These are phyloP conservation scores for Xylaria sp. DNA, from an alignment of 2,329 filamentous ascomycete genomes.

Conservation along the genomic window DNA sequence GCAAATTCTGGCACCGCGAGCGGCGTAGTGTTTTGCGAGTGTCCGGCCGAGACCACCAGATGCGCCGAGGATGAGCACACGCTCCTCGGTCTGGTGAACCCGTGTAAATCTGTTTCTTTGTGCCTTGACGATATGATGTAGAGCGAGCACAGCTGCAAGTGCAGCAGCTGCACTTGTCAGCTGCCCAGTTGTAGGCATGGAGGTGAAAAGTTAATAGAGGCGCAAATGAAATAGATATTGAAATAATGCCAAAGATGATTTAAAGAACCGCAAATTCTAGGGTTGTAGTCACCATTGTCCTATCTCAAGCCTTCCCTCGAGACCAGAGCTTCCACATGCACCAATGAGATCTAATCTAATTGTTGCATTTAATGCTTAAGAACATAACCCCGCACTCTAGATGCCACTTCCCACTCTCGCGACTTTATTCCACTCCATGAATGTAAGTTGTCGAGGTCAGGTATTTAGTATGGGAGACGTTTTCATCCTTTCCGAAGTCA, in stretches of 20 bases:
- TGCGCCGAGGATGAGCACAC: conserved; percentile 50
- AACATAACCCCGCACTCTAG: conserved; percentile 4
- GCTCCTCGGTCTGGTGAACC: conserved; percentile 42
- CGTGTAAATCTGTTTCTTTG: conserved; percentile 20
- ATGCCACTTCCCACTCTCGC: neutral
- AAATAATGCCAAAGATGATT: neutral
- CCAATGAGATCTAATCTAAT: neutral
- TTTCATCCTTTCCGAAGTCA: too few relatives aligned
- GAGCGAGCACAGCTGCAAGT: conserved; percentile 33
- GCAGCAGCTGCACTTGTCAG: conserved; percentile 30
- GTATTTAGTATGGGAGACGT: too few relatives aligned
- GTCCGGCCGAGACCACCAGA: conserved; percentile 51
- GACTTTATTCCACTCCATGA: too few relatives aligned
- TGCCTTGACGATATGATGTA: conserved; percentile 26
- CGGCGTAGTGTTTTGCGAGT: conserved; percentile 47
- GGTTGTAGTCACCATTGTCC: neutral
- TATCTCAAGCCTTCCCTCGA: neutral
- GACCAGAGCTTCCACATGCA: neutral
- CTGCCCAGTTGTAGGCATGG: conserved; percentile 22
- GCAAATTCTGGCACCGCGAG: conserved; percentile 47
- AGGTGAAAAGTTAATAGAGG: neutral
- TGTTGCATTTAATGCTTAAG: conserved; percentile 20
- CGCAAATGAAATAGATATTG: neutral
- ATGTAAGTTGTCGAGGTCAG: too few relatives aligned
- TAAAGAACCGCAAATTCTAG: neutral